Base-by-base conservation (phyloP, 305 asterid species). In the Plantago coronopus region DNA sequence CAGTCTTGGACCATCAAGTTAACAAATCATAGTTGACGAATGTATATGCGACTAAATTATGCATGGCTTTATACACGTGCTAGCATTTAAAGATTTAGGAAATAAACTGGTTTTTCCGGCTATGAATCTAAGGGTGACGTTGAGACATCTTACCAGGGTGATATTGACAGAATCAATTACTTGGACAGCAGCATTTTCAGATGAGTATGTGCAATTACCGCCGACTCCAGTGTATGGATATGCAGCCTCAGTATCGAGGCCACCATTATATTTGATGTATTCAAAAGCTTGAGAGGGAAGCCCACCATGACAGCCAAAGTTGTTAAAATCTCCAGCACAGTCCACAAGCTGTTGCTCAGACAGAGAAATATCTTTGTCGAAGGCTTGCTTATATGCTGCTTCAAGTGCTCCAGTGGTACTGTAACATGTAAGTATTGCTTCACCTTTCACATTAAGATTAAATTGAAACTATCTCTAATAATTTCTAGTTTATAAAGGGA, bases 321-420 rank as follows among this genome's bases (percentile, higher is more conserved):
- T 94, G 79, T 89, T 89, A 77, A 89, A 93, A 25, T 79, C 81
- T 66, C 90, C 93, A 40, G 99, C 99, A 64, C 99, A 93, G 63
- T 93, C 99, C 67, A 93, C 99, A 51, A 93, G 97, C 85, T 93
- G 97, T 80, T 93, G 99, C 84, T 89, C 96, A 11, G 99, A 93
- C 44, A 93, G 76, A 53, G 96, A 89, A 65, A 93, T 82, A 54
- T 63, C 63, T 78, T 78, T 83, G 34, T 95, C 90, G 57, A 73
- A 83, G 65, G 95, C 94, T 74, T 89, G 96, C 1, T 87, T 44
- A 69, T 85, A 94, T 57, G 99, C 97, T 60, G 97, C 96, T 74
- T 94, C 97, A 48, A 93, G 83, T 44, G 99, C 96, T 76, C 97
- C 97, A 44, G 99, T 89, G 59, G 99, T 81, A 78, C 99, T 93